Conservation (phyloP, 2,329 filamentous ascomycete species). For the Colletotrichum agaves region DNA sequence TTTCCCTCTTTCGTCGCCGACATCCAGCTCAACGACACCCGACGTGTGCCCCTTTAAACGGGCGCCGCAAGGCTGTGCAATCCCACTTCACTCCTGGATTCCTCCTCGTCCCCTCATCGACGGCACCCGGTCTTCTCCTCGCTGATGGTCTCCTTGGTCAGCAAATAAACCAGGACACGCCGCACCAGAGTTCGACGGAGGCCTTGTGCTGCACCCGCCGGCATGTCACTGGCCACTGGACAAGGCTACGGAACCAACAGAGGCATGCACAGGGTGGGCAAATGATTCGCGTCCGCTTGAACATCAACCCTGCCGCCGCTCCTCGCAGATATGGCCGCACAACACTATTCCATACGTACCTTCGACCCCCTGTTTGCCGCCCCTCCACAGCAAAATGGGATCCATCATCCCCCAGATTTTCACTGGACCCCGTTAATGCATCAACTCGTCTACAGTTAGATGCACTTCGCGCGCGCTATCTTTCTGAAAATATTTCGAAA, state of each 20-base stretch:
- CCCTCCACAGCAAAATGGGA: conserved; percentile 26
- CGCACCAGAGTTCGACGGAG: conserved; percentile 29
- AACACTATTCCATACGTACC: conserved; percentile 10
- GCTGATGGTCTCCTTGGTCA: neutral
- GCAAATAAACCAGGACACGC: conserved; percentile 6
- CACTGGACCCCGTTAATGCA: conserved; percentile 22
- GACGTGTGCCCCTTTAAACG: conserved; percentile 33
- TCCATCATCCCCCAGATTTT: conserved; percentile 36
- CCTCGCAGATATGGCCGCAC: conserved; percentile 11
- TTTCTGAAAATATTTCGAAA: conserved; percentile 35
- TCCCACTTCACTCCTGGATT: conserved; percentile 7
- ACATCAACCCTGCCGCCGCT: conserved; percentile 7
- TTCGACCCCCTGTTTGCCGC: conserved; percentile 14
- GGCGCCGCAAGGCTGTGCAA: conserved; percentile 33
- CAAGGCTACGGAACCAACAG: conserved; percentile 24
- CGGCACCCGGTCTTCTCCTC: neutral
- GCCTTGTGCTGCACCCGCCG: conserved; percentile 4
- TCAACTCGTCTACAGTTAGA: neutral
- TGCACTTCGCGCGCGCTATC: neutral
- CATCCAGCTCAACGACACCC: neutral
- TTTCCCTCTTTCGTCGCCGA: neutral
- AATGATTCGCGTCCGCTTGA: conserved; percentile 26
- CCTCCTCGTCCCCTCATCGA: conserved; percentile 18
- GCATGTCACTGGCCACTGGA: conserved; percentile 23
- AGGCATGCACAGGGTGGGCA: neutral